A percentile compares a stretch with the other conserved stretches of the same genome.
These are phyloP conservation scores for Salix dunnii DNA, from an alignment of 345 rosid species.

Conservation along the genomic window DNA sequence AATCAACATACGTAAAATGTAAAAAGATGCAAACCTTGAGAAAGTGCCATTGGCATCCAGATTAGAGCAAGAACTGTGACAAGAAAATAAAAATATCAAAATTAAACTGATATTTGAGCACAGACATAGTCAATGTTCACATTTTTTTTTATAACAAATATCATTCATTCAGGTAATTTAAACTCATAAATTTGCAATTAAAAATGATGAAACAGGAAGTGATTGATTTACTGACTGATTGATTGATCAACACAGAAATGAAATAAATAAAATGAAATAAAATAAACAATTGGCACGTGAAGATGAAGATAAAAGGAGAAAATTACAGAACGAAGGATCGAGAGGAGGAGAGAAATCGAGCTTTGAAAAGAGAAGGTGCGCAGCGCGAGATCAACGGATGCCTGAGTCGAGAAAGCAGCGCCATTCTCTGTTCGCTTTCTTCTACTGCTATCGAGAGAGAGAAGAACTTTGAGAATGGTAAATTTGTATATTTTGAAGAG, in stretches of 20 bases:
- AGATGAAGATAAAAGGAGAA: not conserved
- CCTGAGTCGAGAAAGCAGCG: constrained; percentile 74
- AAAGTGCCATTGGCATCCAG: constrained; percentile 32
- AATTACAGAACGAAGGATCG: constrained; percentile 53
- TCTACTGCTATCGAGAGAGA: not conserved
- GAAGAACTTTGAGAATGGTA: not conserved
- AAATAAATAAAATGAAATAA: too few relatives aligned
- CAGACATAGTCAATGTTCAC: too few relatives aligned
- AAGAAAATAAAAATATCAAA: constrained; percentile 15
- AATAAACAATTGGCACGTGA: too few relatives aligned
- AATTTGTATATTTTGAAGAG: not conserved
- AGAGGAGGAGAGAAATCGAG: constrained; percentile 56
- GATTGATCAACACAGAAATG: too few relatives aligned
- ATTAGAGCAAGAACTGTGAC: constrained; percentile 46
- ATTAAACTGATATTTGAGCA: not conserved
- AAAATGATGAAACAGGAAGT: too few relatives aligned
- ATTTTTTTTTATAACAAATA: too few relatives aligned
- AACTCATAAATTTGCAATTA: too few relatives aligned
- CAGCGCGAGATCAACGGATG: constrained; percentile 51
- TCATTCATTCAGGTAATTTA: too few relatives aligned
- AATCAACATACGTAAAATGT: not conserved
- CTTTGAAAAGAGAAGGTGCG: constrained; percentile 53
- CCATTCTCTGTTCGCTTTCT: constrained; percentile 35
- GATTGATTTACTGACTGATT: too few relatives aligned
- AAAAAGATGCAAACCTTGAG: constrained; percentile 43